Evolutionary conservation across 2,329 filamentous ascomycete genomes (phyloP).

Genomic region (Teratosphaeria nubilosa): DNA sequence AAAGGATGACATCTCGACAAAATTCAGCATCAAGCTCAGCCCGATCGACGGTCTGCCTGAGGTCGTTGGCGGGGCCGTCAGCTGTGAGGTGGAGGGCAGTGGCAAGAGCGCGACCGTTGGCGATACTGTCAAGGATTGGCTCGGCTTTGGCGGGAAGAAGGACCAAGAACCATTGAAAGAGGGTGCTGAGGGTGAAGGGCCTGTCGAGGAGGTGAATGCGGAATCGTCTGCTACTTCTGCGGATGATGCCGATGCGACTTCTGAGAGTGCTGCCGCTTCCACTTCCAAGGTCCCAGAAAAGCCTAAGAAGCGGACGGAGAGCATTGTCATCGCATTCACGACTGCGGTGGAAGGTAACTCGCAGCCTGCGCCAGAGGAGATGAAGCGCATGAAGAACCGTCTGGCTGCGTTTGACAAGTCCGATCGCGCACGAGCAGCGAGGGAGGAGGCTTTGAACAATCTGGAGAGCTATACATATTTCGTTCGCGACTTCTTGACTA

Average conservation of each 20-base stretch:
- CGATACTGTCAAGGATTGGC: slow-evolving; percentile 90
- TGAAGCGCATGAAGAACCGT: slow-evolving; percentile 50
- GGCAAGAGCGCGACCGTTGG: slow-evolving; percentile 72
- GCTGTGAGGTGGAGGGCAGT: slow-evolving; percentile 67
- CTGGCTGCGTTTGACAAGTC: slow-evolving; percentile 78
- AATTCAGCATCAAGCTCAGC: slow-evolving; percentile 64
- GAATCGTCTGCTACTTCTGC: neutral
- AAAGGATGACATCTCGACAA: slow-evolving; percentile 67
- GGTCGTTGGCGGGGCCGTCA: slow-evolving; percentile 63
- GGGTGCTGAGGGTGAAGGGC: slow-evolving; percentile 37
- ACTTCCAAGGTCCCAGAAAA: slow-evolving; percentile 29
- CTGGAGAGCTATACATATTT: slow-evolving; percentile 92
- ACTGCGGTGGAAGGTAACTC: slow-evolving; percentile 39
- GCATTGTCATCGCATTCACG: slow-evolving; percentile 42
- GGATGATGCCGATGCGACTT: neutral
- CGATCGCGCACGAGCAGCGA: slow-evolving; percentile 62
- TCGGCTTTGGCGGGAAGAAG: slow-evolving; percentile 88
- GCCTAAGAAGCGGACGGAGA: slow-evolving; percentile 42
- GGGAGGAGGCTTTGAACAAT: slow-evolving; percentile 82
- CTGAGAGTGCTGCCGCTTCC: slow-evolving; percentile 34
- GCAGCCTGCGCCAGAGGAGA: slow-evolving; percentile 50
- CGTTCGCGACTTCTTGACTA: slow-evolving; percentile 70
- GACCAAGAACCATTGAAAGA: slow-evolving; percentile 63
- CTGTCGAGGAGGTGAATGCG: slow-evolving; percentile 32
- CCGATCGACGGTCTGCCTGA: slow-evolving; percentile 70